These are phyloP conservation scores for Russula emetica DNA, from an alignment of 768 basidiomycete species.

Conservation along the genomic window DNA sequence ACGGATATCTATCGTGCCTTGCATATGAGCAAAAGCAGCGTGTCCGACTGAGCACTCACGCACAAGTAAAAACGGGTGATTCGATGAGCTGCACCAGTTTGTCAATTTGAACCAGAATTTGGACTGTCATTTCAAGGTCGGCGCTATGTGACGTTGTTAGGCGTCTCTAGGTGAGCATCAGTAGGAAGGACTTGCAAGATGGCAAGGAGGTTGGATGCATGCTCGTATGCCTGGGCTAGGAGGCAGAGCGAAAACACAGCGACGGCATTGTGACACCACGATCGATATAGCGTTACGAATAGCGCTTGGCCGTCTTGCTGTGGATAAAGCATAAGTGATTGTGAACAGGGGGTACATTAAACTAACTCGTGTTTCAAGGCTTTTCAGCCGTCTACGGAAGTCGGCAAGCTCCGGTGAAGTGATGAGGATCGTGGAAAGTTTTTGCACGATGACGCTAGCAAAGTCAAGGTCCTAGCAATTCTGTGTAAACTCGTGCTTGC, in stretches of 20 bases:
- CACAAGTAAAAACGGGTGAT: slow-evolving; percentile 97
- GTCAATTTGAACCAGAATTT: slow-evolving; percentile 92
- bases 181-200: slow-evolving; percentile 69
- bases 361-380: slow-evolving; percentile 83
- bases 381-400: slow-evolving; percentile 89
- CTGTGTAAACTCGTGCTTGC: neutral
- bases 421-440: slow-evolving; percentile 92
- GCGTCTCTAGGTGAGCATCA: neutral
- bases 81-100: slow-evolving; percentile 98
- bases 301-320: slow-evolving; percentile 95
- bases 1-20: slow-evolving; percentile 56
- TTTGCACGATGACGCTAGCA: slow-evolving; percentile 95
- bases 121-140: slow-evolving; percentile 94
- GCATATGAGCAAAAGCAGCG: neutral
- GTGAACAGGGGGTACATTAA: neutral
- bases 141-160: slow-evolving; percentile 50
- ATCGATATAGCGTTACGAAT: slow-evolving; percentile 90
- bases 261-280: slow-evolving; percentile 98
- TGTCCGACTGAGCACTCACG: slow-evolving; percentile 28
- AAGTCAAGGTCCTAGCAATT: slow-evolving; percentile 84
- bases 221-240: slow-evolving; percentile 97
- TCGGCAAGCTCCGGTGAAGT: slow-evolving; percentile 95
- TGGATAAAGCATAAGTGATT: neutral
- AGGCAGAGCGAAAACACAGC: slow-evolving; percentile 95
- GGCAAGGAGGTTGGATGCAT: slow-evolving; percentile 91